Conservation (phyloP, 176 grass and related monocot species). For the Oryza australiensis region DNA sequence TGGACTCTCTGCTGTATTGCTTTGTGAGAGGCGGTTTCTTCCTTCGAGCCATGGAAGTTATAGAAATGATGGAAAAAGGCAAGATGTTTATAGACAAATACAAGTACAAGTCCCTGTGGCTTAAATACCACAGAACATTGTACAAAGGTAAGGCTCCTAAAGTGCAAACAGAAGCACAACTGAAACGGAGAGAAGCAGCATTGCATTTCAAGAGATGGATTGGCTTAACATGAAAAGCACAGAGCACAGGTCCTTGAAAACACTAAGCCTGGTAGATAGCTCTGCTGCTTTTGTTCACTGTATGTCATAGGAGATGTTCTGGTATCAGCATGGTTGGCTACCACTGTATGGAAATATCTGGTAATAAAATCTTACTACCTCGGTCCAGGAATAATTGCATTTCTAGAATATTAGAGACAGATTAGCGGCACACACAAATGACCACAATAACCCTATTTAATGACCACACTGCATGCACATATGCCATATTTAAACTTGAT, state of each 20-base stretch:
- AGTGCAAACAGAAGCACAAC: slow-evolving; percentile 82
- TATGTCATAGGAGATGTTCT: background rate
- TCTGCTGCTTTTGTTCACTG: background rate
- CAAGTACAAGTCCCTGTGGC: slow-evolving; percentile 89
- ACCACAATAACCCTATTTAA: no score
- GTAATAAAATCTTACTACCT: slow-evolving; percentile 9
- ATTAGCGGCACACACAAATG: no score
- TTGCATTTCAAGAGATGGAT: slow-evolving; percentile 86
- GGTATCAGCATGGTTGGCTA: background rate
- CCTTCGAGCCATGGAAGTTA: slow-evolving; percentile 88
- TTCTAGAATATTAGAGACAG: no score
- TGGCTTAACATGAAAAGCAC: slow-evolving; percentile 59
- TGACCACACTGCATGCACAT: no score
- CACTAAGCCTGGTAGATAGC: background rate
- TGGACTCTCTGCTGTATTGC: slow-evolving; percentile 93
- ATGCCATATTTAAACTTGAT: no score
- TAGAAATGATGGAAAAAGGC: slow-evolving; percentile 79
- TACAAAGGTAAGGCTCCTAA: slow-evolving; percentile 81
- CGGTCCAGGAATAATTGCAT: no score
- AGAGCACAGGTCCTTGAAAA: background rate
- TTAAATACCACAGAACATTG: slow-evolving; percentile 86
- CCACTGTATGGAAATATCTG: slow-evolving; percentile 4
- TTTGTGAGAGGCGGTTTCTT: slow-evolving; percentile 95
- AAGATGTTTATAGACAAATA: slow-evolving; percentile 92
- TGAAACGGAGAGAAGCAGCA: slow-evolving; percentile 84